Evolutionary conservation across 306 rosid genomes (phyloP), one percentile per base, ranked within the genome.

Genomic region (Cicer arietinum): DNA sequence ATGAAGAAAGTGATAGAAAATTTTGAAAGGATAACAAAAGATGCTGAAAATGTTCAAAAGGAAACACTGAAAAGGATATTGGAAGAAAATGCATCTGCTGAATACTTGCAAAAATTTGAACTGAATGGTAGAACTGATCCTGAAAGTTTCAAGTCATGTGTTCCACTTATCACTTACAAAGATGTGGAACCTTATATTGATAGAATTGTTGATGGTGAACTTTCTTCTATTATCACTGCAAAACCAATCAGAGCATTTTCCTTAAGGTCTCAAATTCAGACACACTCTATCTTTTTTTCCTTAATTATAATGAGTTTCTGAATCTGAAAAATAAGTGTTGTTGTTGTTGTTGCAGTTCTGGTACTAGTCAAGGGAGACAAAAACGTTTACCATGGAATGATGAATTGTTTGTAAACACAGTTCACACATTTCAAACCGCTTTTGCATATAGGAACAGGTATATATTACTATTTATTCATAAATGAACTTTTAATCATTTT

Each of bases 361-460:
- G 99, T 7, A 95, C 99, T 40, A 90, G 97, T 75, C 90, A 88
- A 50, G 98, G 99, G 70, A 92, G 71, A 90, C 95, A 89, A 39
- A 95, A 95, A 74, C 82, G 56, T 69, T 68, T 95, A 16, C 99
- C 99, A 35, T 95, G 91, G 91, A 95, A 89, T 39, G 99, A 95
- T 48, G 92, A 90, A 78, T 50, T 95, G 86, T 82, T 95, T 83
- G 92, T 84, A 60, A 77, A 89, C 39, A 95, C 98, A 45, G 61
- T 85, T 86, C 97, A 88, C 75, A 95, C 89, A 57, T 92, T 77
- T 30, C 82, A 79, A 61, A 95, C 96, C 66, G 89, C 99, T 70
- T 95, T 92, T 83, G 96, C 96, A 81, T 90, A 69, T 66, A 85
- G 98, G 79, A 95, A 89, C 93, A 88, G 86, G 99, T 78, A 61